A percentile compares a stretch with the other conserved stretches of the same genome.
Conservation (phyloP, 768 basidiomycete species). For the Auriscalpium vulgare region DNA sequence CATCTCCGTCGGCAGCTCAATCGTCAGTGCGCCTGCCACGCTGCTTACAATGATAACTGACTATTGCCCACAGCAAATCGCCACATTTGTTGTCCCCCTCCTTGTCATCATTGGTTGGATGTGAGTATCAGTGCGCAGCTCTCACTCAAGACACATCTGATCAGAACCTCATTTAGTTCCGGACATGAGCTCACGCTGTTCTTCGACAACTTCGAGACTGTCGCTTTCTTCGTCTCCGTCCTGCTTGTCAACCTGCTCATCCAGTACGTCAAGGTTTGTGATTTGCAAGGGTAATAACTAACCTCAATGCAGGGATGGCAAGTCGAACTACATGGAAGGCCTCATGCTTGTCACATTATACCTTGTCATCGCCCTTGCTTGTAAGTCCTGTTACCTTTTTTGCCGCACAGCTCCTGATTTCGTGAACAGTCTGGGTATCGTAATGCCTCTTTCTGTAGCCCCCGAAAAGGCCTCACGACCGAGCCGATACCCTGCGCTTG, state of each 20-base stretch:
- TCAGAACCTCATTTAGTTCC: slow-evolving; percentile 31
- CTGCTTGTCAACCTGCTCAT: slow-evolving; percentile 81
- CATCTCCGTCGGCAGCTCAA: slow-evolving; percentile 75
- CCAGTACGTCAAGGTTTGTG: slow-evolving; percentile 35
- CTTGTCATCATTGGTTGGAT: slow-evolving; percentile 88
- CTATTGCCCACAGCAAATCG: too few species aligned
- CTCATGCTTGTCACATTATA: slow-evolving; percentile 71
- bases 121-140: slow-evolving; percentile 30
- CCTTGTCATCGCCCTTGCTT: slow-evolving; percentile 72
- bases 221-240: slow-evolving; percentile 80
- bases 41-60: too few species aligned
- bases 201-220: slow-evolving; percentile 86
- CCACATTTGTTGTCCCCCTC: slow-evolving; percentile 75
- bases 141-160: slow-evolving; percentile 7
- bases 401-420: slow-evolving; percentile 1
- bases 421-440: slow-evolving; percentile 36
- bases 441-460: slow-evolving; percentile 19
- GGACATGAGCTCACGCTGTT: slow-evolving; percentile 70
- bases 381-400: slow-evolving; percentile 33
- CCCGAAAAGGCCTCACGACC: too few species aligned
- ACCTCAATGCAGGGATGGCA: slow-evolving; percentile 52
- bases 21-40: slow-evolving; percentile 38
- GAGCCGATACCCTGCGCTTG: too few species aligned
- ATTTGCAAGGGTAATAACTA: background rate
- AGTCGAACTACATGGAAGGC: slow-evolving; percentile 91